Percentiles rank a stretch among this genome's conserved stretches.
phyloP scores from a whole-genome alignment of 169 alveolate species.

The Eimeria necatrix region DNA sequence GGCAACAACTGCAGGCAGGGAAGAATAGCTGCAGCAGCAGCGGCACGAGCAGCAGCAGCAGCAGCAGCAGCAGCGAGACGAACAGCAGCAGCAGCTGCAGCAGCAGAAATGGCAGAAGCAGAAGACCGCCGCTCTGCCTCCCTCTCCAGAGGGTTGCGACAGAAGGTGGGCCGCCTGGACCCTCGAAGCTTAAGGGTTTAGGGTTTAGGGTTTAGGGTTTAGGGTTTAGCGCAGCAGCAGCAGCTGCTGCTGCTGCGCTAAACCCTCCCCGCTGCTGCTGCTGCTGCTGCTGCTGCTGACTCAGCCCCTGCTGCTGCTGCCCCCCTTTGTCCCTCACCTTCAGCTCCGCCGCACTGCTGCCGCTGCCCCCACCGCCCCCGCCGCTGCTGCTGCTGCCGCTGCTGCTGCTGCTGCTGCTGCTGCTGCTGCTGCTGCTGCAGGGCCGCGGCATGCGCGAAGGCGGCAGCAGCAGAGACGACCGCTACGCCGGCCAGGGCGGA shows the following conservation, averaged over 20 bases:
- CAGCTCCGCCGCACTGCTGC: not conserved
- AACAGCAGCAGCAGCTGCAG: slow-evolving; percentile 45
- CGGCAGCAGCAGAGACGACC: slow-evolving; percentile 51
- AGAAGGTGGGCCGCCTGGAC: slow-evolving; percentile 52
- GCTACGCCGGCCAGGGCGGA: slow-evolving; percentile 74
- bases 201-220: slow-evolving; percentile 35
- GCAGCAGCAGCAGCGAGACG: slow-evolving; percentile 11
- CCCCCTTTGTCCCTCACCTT: not conserved
- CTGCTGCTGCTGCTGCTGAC: slow-evolving; percentile 25
- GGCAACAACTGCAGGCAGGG: slow-evolving; percentile 2
- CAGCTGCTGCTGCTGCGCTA: slow-evolving; percentile 6
- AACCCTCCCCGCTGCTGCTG: not conserved
- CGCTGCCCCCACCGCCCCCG: not conserved
- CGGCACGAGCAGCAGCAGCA: not conserved
- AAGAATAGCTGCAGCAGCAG: slow-evolving; percentile 24
- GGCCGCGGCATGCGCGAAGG: slow-evolving; percentile 78
- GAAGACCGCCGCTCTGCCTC: slow-evolving; percentile 76
- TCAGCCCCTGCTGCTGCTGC: not conserved
- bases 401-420: slow-evolving; percentile 28
- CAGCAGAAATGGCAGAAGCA: slow-evolving; percentile 60
- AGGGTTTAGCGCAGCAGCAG: not conserved
- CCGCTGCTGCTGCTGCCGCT: slow-evolving; percentile 31
- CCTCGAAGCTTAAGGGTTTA: slow-evolving; percentile 39
- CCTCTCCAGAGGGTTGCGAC: slow-evolving; percentile 65
- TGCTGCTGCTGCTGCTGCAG: slow-evolving; percentile 62